These are phyloP conservation scores for Apiospora rasikravindrae DNA, from an alignment of 2,329 filamentous ascomycete genomes.

Conservation along the genomic window DNA sequence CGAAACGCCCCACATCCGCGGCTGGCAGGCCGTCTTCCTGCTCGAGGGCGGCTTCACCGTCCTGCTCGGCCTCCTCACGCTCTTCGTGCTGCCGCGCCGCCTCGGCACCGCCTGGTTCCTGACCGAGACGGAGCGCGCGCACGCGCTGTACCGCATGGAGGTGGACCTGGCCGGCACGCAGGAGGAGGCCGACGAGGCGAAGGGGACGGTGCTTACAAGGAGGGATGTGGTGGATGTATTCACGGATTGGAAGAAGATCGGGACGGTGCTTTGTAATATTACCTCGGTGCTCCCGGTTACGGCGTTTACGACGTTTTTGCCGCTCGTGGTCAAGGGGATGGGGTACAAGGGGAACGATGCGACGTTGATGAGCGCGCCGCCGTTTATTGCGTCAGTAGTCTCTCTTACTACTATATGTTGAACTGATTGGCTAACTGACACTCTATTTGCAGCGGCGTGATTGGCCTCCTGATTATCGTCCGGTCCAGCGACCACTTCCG, in stretches of 20 bases:
- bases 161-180: conserved; percentile 31
- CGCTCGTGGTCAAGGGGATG: conserved; percentile 27
- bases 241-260: conserved; percentile 27
- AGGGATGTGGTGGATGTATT: conserved; percentile 24
- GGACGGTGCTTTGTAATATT: conserved; percentile 25
- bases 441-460: conserved; percentile 16
- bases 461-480: conserved; percentile 28
- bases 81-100: conserved; percentile 51
- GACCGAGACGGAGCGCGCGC: conserved; percentile 35
- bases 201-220: conserved; percentile 19
- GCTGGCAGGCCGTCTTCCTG: conserved; percentile 61
- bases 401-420: not conserved
- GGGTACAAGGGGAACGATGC: conserved; percentile 22
- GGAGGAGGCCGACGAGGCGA: conserved; percentile 20
- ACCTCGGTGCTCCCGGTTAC: conserved; percentile 26
- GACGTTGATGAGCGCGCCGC: conserved; percentile 21
- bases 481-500: conserved; percentile 29
- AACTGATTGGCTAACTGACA: not conserved
- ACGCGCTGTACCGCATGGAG: conserved; percentile 36
- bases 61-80: conserved; percentile 43
- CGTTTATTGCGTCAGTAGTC: conserved; percentile 25
- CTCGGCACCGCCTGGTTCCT: conserved; percentile 37
- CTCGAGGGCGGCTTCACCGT: conserved; percentile 54
- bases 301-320: conserved; percentile 28
- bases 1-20: conserved; percentile 41